Evolutionary conservation across 768 basidiomycete genomes (phyloP).

Genomic region (Auriscalpium vulgare): DNA sequence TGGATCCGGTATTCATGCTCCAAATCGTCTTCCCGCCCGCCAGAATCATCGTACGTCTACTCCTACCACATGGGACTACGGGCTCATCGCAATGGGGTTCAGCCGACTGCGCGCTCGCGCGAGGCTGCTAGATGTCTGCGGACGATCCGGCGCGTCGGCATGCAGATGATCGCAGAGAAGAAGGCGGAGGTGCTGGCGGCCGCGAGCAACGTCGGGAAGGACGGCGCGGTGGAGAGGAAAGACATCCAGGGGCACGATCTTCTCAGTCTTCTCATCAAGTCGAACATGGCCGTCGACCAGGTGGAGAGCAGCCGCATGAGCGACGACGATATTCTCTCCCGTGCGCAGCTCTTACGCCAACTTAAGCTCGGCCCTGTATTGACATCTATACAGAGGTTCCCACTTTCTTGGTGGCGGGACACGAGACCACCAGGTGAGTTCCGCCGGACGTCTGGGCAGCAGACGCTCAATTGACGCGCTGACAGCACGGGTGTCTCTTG

Average conservation of each 20-base stretch:
- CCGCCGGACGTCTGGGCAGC: neutral
- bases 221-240: constrained; percentile 5
- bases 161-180: constrained; percentile 40
- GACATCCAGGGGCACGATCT: constrained; percentile 19
- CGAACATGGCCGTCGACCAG: constrained; percentile 25
- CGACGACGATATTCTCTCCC: constrained; percentile 25
- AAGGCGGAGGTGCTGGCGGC: constrained; percentile 28
- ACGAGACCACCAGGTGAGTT: constrained; percentile 18
- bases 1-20: constrained; percentile 24
- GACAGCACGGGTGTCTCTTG: constrained; percentile 24
- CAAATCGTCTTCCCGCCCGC: constrained; percentile 29
- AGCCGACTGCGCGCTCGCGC: constrained; percentile 20
- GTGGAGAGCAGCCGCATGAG: constrained; percentile 18
- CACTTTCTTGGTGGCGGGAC: constrained; percentile 24
- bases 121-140: constrained; percentile 22
- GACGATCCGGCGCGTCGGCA: constrained; percentile 44
- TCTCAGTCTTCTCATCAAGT: constrained; percentile 21
- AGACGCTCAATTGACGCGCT: neutral
- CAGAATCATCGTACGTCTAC: constrained; percentile 28
- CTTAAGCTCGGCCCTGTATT: neutral
- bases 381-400: constrained; percentile 19
- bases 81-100: neutral
- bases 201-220: neutral
- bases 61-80: neutral
- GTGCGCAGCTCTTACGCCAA: neutral